Percentiles rank a stretch among this genome's conserved stretches.
Evolutionary conservation across 2,329 filamentous ascomycete genomes (phyloP).

Genomic region (Teratosphaeria pseudoeucalypti): DNA sequence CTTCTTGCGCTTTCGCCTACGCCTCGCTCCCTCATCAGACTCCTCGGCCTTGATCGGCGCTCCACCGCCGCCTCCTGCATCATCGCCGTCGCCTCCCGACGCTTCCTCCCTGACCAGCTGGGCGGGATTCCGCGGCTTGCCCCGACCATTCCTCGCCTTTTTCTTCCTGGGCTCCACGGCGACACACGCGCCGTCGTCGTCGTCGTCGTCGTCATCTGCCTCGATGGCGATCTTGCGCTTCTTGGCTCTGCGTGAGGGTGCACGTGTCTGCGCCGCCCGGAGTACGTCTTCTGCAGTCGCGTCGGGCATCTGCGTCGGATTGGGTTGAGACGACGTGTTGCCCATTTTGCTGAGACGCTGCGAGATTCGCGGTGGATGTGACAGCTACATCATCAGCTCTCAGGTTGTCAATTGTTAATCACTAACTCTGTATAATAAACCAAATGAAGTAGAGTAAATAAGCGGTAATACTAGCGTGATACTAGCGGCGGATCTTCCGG

Average conservation of each 20-base stretch:
- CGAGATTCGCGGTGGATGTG: background rate
- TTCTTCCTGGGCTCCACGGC: background rate
- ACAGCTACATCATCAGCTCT: background rate
- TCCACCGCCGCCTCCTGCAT: background rate
- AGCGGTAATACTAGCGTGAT: background rate
- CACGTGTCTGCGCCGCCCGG: background rate
- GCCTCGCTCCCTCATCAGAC: background rate
- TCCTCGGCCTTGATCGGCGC: background rate
- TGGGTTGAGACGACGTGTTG: constrained; percentile 3
- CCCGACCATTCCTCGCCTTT: background rate
- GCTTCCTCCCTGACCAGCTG: background rate
- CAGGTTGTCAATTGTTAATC: too few relatives aligned
- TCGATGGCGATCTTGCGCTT: background rate
- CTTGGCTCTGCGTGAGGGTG: background rate
- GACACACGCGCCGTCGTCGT: background rate
- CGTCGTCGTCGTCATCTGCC: background rate
- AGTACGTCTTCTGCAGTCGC: background rate
- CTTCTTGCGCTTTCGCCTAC: background rate
- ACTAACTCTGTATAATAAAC: too few relatives aligned
- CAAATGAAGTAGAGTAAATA: background rate
- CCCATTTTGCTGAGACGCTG: constrained; percentile 2
- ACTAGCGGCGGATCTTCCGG: background rate
- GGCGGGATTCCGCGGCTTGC: background rate
- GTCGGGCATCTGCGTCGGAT: background rate
- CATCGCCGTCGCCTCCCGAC: background rate